These are phyloP conservation scores for Marsdenia floribunda DNA, from an alignment of 257 asterid genomes.

Conservation along the genomic window DNA sequence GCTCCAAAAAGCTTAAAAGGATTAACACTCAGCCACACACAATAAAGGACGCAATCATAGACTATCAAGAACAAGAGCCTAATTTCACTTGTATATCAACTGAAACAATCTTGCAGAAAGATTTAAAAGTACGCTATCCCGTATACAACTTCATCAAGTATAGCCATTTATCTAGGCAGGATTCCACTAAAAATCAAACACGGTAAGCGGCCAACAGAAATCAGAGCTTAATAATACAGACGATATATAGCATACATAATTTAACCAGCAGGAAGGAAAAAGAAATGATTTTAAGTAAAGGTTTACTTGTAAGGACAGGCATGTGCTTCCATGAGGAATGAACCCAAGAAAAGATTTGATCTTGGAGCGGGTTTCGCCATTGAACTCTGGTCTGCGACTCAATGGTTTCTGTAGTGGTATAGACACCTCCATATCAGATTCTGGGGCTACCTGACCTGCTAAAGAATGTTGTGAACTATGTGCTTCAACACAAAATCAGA, in stretches of 20 bases:
- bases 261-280: background rate
- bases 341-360: slow-evolving; percentile 59
- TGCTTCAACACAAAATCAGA: slow-evolving; percentile 19
- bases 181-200: background rate
- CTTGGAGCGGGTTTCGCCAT: slow-evolving; percentile 34
- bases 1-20: slow-evolving; percentile 1
- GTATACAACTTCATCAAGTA: background rate
- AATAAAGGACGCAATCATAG: background rate
- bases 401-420: slow-evolving; percentile 51
- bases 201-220: background rate
- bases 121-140: background rate
- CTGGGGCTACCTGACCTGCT: background rate
- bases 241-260: background rate
- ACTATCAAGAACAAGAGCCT: background rate
- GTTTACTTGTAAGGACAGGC: slow-evolving; percentile 38
- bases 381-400: slow-evolving; percentile 31
- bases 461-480: slow-evolving; percentile 11
- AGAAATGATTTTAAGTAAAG: background rate
- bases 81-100: background rate
- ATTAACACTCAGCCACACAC: background rate
- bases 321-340: slow-evolving; percentile 46
- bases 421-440: slow-evolving; percentile 52
- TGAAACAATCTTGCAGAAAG: background rate
- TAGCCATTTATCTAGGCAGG: background rate
- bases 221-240: background rate